phyloP scores from a whole-genome alignment of 345 rosid species.

The Dimocarpus longan region DNA sequence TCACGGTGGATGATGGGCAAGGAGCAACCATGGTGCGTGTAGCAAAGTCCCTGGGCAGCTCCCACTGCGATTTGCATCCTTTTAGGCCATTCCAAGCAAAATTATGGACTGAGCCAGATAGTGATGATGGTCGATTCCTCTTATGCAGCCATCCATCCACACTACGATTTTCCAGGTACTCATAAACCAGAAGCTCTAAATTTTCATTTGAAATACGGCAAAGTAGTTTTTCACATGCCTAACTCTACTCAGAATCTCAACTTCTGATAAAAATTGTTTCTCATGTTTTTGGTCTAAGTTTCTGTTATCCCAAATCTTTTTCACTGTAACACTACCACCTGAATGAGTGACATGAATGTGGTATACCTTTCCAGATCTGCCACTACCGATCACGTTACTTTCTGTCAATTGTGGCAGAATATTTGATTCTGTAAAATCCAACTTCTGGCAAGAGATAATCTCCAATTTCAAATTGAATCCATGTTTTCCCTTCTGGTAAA shows the following conservation, averaged over 20 bases:
- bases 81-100: constrained; percentile 55
- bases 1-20: constrained; percentile 68
- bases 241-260: constrained; percentile 46
- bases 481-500: constrained; percentile 29
- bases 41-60: constrained; percentile 66
- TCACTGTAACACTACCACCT: constrained; percentile 49
- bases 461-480: constrained; percentile 31
- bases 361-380: constrained; percentile 69
- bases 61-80: constrained; percentile 61
- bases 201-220: constrained; percentile 60
- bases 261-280: constrained; percentile 57
- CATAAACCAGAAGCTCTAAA: constrained; percentile 65
- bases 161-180: constrained; percentile 60
- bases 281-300: constrained; percentile 44
- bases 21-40: constrained; percentile 65
- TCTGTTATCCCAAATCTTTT: constrained; percentile 44
- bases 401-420: constrained; percentile 48
- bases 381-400: constrained; percentile 55
- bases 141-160: constrained; percentile 58
- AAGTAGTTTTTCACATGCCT: constrained; percentile 55
- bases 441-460: constrained; percentile 49
- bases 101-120: constrained; percentile 8
- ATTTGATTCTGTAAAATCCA: constrained; percentile 45
- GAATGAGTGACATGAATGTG: constrained; percentile 31
- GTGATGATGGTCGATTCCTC: constrained; percentile 17